Conservation (phyloP, 768 basidiomycete genomes). For the Phaffia tasmanica region DNA sequence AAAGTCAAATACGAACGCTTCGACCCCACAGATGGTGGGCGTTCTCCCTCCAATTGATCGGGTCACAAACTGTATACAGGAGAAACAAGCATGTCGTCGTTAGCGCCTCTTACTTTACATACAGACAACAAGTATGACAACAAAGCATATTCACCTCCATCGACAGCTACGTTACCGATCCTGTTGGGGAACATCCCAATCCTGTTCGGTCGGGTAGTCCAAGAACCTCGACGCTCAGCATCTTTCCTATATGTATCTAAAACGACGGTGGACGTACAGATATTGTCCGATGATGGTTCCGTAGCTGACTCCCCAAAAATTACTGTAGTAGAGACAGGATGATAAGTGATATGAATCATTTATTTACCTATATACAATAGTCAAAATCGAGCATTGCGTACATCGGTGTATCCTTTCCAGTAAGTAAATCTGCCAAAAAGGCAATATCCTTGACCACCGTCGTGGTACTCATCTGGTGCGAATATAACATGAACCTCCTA, state of each 20-base stretch:
- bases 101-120: too few species aligned
- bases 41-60: constrained; percentile 15
- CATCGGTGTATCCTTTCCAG: constrained; percentile 17
- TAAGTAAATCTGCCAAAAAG: neutral
- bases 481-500: neutral
- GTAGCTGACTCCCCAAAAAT: constrained; percentile 20
- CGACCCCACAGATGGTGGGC: constrained; percentile 21
- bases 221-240: neutral
- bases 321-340: neutral
- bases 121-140: neutral
- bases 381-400: neutral
- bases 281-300: constrained; percentile 19
- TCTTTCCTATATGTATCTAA: neutral
- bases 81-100: too few species aligned
- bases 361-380: too few species aligned
- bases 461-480: constrained; percentile 15
- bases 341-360: too few species aligned
- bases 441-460: constrained; percentile 19
- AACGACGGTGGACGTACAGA: neutral
- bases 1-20: neutral
- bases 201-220: neutral
- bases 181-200: constrained; percentile 14
- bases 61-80: constrained; percentile 9
- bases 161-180: constrained; percentile 8
- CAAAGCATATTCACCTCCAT: constrained; percentile 8